These are phyloP conservation scores for Colletotrichum orbiculare DNA, from an alignment of 2,329 filamentous ascomycete genomes.

Conservation along the genomic window DNA sequence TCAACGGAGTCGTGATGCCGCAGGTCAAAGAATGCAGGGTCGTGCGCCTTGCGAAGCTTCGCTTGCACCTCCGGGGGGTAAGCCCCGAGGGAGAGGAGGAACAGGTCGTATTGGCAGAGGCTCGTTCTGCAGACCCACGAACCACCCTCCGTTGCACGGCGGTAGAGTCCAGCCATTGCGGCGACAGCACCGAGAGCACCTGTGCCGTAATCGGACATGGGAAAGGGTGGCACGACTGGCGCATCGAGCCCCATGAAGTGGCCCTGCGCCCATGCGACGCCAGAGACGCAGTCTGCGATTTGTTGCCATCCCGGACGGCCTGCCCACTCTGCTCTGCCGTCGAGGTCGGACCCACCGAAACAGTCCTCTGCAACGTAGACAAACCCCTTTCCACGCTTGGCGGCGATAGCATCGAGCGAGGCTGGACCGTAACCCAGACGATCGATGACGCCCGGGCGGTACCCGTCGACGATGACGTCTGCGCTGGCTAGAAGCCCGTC, in stretches of 20 bases:
- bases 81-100: constrained; percentile 53
- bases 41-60: constrained; percentile 58
- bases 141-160: constrained; percentile 46
- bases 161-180: constrained; percentile 47
- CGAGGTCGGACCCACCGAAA: constrained; percentile 66
- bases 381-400: constrained; percentile 64
- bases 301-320: constrained; percentile 71
- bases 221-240: constrained; percentile 68
- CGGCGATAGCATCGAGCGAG: constrained; percentile 58
- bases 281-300: constrained; percentile 69
- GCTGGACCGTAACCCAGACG: constrained; percentile 67
- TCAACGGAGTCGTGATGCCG: constrained; percentile 69
- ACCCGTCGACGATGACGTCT: constrained; percentile 72
- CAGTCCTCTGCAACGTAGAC: constrained; percentile 73
- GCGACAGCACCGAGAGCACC: constrained; percentile 47
- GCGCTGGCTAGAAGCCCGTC: constrained; percentile 64
- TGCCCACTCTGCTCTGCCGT: constrained; percentile 59
- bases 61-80: constrained; percentile 61
- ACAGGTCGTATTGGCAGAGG: constrained; percentile 50
- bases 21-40: constrained; percentile 63
- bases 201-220: constrained; percentile 58
- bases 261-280: constrained; percentile 63
- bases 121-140: constrained; percentile 49
- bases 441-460: constrained; percentile 68
- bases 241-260: constrained; percentile 64